These are phyloP conservation scores for Aureobasidium sp. DNA, from an alignment of 2,329 filamentous ascomycete species.

Conservation along the genomic window DNA sequence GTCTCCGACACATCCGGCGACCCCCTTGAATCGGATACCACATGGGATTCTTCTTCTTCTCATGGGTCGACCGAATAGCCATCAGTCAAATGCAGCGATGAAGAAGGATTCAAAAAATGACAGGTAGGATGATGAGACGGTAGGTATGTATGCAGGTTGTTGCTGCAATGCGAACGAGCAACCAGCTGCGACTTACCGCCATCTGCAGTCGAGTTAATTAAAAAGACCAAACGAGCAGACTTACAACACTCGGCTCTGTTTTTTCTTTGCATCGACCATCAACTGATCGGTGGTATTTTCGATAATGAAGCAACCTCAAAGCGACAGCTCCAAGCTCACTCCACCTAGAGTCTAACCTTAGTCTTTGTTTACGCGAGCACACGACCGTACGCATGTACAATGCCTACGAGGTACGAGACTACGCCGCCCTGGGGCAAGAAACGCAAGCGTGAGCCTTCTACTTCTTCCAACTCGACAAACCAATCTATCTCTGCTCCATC, in stretches of 20 bases:
- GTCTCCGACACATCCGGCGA: neutral
- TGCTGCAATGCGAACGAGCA: neutral
- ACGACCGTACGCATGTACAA: neutral
- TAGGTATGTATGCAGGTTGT: neutral
- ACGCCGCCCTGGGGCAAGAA: constrained; percentile 7
- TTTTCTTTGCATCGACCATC: neutral
- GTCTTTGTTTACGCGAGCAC: neutral
- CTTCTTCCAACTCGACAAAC: neutral
- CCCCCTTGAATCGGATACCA: neutral
- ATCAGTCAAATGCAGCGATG: too few species aligned
- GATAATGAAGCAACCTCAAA: neutral
- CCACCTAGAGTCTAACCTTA: neutral
- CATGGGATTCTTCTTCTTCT: too few species aligned
- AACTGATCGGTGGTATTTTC: neutral
- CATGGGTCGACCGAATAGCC: neutral
- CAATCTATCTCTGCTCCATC: neutral
- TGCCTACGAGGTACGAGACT: neutral
- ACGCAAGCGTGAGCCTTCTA: constrained; percentile 2
- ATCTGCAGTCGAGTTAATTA: neutral
- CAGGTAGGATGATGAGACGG: neutral
- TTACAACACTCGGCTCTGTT: neutral
- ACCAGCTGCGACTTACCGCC: neutral
- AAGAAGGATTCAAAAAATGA: neutral
- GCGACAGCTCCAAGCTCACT: neutral
- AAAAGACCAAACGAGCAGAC: neutral